Evolutionary conservation across 2,329 filamentous ascomycete species (phyloP).

Genomic region (Apiospora saccharicola): DNA sequence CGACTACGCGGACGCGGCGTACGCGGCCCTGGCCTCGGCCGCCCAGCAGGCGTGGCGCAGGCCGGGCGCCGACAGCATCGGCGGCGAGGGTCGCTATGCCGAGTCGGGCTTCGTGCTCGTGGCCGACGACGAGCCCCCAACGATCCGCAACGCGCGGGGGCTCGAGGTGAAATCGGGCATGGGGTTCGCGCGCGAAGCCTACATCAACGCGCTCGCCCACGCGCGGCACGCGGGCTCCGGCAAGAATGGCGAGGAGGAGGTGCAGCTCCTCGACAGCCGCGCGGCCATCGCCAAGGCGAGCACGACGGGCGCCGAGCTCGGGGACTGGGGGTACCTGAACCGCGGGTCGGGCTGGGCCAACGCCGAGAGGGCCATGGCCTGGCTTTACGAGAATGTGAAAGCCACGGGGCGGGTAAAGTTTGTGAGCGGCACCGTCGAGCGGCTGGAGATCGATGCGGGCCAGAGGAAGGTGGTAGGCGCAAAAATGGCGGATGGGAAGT

Average conservation of each 20-base stretch:
- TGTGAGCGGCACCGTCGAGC: constrained; percentile 56
- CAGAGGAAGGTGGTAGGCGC: constrained; percentile 61
- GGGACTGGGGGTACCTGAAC: constrained; percentile 77
- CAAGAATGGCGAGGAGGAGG: constrained; percentile 35
- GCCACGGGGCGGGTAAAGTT: constrained; percentile 64
- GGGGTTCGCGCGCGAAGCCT: constrained; percentile 67
- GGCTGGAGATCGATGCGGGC: constrained; percentile 46
- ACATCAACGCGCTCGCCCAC: constrained; percentile 66
- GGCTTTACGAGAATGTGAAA: constrained; percentile 63
- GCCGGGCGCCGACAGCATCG: constrained; percentile 60
- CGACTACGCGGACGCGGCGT: constrained; percentile 84
- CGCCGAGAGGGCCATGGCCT: constrained; percentile 74
- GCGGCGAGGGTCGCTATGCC: constrained; percentile 71
- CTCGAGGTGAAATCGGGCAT: constrained; percentile 55
- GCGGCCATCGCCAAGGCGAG: constrained; percentile 54
- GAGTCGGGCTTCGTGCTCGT: constrained; percentile 74
- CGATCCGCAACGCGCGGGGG: constrained; percentile 30
- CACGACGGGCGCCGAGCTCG: constrained; percentile 60
- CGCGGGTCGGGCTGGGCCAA: constrained; percentile 81
- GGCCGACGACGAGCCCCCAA: constrained; percentile 52
- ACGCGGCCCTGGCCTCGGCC: constrained; percentile 74
- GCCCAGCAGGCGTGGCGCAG: constrained; percentile 76
- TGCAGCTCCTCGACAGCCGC: constrained; percentile 54
- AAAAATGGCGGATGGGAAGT: constrained; percentile 56
- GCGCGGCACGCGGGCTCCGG: constrained; percentile 49